Conservation (phyloP, 2,329 filamentous ascomycete genomes). For the Scedosporium boydii region DNA sequence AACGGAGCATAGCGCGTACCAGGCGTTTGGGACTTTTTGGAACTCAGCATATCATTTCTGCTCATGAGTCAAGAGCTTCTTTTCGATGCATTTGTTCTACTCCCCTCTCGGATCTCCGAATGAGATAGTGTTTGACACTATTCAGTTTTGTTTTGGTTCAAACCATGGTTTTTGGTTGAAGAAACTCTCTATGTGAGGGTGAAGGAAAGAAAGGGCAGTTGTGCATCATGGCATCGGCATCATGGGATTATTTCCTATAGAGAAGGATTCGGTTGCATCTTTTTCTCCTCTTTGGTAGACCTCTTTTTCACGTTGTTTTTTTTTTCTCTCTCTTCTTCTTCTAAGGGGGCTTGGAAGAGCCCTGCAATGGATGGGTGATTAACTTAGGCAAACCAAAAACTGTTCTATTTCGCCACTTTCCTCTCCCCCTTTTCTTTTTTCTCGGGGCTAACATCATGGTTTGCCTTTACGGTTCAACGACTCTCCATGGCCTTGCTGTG, state of each 20-base stretch:
- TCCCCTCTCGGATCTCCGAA: neutral
- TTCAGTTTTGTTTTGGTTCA: too few relatives aligned
- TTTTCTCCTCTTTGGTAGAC: neutral
- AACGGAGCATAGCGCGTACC: constrained; percentile 4
- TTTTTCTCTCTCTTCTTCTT: neutral
- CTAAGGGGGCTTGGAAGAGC: neutral
- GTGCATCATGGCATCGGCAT: neutral
- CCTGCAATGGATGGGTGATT: too few relatives aligned
- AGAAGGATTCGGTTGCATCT: neutral
- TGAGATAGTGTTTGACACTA: neutral
- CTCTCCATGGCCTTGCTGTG: neutral
- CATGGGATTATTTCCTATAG: neutral
- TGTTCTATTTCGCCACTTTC: neutral
- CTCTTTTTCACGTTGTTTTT: neutral
- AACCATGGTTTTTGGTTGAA: too few relatives aligned
- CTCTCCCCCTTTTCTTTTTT: neutral
- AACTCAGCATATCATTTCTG: neutral
- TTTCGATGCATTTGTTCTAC: neutral
- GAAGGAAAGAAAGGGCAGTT: neutral
- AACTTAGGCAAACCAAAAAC: neutral
- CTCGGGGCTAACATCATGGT: too few relatives aligned
- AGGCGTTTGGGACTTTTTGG: neutral
- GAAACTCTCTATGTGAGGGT: neutral
- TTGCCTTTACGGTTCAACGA: too few relatives aligned
- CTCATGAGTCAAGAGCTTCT: neutral